Base-by-base conservation (phyloP, 306 rosid genomes). In the Rosa chinensis region DNA sequence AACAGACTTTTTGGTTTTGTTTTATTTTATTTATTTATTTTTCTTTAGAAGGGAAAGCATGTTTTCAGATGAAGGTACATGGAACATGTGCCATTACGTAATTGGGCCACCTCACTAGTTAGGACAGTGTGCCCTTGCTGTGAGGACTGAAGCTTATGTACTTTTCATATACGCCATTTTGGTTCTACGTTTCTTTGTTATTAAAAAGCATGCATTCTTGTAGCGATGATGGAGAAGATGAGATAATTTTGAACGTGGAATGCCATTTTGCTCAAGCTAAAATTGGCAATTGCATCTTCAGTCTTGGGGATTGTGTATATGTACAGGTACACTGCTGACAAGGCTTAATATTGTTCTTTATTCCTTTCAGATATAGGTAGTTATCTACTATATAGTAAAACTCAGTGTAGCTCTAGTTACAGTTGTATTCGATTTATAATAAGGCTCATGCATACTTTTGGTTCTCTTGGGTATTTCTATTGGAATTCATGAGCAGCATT, bases 291-390 rank as follows among this genome's bases (percentile, higher is more conserved):
- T 76, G 86, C 82, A 74, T 84, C 74, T 91, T 84, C 77, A 85
- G 76, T 88, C 93, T 92, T 50, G 98, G 97, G 18, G 98, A 94
- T 85, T 94, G 92, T 85, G 98, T 94, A 72, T 82, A 81, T 72
- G 82, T 94, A 82, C 71, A 87, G 88, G 98, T 92, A 91, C 18
- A 35, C n/a, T 32, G 69, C 69, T 35, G 44, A 32, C 43, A 32
- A 64, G 43, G 67, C 21, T 64, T 35, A 32, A 11, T 64, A 64
- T 64, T 35, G 42, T 28, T 13, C n/a, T 64, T 32, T 64, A 32
- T 32, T 9, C 42, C 35, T 28, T 62, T 12, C 12, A 12, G 44
- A 13, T 64, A 64, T 0, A 32, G 42, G 43, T 64, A 28, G n/a
- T 64, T 28, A 62, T 9, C 18, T 32, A 32, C 7, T 32, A 3